These are phyloP conservation scores for Beauveria caledonica DNA, from an alignment of 2,329 filamentous ascomycete genomes.

Conservation along the genomic window DNA sequence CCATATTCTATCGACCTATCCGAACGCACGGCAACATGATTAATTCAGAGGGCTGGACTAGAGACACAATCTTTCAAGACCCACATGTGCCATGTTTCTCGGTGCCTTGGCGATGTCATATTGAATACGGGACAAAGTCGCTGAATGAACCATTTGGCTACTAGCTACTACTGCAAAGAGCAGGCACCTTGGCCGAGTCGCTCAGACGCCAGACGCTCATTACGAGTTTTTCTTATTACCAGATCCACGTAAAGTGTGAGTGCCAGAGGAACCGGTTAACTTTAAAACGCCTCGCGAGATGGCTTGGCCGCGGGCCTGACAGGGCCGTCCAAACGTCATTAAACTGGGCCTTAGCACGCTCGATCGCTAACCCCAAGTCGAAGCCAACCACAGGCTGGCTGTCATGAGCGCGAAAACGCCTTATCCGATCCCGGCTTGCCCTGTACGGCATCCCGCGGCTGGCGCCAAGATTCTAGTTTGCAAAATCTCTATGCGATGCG, in stretches of 20 bases:
- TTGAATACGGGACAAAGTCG: not conserved
- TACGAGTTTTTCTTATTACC: not conserved
- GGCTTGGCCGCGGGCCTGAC: not conserved
- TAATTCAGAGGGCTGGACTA: too few relatives aligned
- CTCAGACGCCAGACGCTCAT: not conserved
- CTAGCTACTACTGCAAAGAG: not conserved
- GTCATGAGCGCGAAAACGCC: not conserved
- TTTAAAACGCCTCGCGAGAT: constrained; percentile 5
- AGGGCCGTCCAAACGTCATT: constrained; percentile 2
- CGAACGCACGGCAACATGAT: not conserved
- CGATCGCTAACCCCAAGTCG: not conserved
- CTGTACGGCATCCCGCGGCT: not conserved
- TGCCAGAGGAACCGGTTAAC: not conserved
- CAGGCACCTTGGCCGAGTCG: not conserved
- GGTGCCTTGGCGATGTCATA: not conserved
- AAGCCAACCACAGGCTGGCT: not conserved
- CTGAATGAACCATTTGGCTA: not conserved
- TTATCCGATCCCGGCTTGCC: constrained; percentile 3
- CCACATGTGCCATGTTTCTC: not conserved
- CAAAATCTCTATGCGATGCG: not conserved
- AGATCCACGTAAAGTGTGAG: not conserved
- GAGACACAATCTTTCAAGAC: not conserved
- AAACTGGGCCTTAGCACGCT: not conserved
- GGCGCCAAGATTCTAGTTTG: not conserved
- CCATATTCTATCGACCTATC: not conserved